A percentile compares a stretch with the other conserved stretches of the same genome.
phyloP scores from a whole-genome alignment of 2,329 filamentous ascomycete genomes.

The Arthroderma uncinatum region DNA sequence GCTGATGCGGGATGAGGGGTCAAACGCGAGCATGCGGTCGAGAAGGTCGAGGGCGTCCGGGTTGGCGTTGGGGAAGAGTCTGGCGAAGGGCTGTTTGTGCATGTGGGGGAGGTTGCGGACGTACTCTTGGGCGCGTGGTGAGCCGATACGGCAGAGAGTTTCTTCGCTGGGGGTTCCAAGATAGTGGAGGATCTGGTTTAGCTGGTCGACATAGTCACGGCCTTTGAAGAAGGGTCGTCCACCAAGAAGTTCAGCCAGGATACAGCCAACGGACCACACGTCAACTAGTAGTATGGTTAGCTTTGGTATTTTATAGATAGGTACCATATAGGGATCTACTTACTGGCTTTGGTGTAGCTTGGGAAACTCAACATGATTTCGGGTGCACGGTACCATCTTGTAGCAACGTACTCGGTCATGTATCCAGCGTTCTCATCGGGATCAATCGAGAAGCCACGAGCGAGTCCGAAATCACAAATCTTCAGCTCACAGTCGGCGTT shows the following conservation, averaged over 20 bases:
- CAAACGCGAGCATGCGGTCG: constrained; percentile 95
- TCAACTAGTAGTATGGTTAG: constrained; percentile 54
- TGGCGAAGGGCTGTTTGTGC: constrained; percentile 82
- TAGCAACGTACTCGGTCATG: constrained; percentile 99
- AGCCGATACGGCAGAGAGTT: constrained; percentile 85
- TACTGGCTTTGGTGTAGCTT: constrained; percentile 99
- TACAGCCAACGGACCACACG: constrained; percentile 98
- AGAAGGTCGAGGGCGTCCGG: constrained; percentile 90
- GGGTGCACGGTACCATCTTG: constrained; percentile 94
- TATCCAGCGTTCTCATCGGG: constrained; percentile 98
- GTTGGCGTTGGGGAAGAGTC: constrained; percentile 87
- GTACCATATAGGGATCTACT: constrained; percentile 36
- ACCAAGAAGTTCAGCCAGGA: constrained; percentile 87
- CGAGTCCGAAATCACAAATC: constrained; percentile 96
- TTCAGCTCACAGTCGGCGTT: constrained; percentile 99
- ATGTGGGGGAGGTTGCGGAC: constrained; percentile 92
- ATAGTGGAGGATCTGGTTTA: constrained; percentile 98
- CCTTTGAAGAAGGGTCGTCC: constrained; percentile 98
- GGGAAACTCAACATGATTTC: constrained; percentile 99
- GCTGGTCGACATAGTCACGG: constrained; percentile 96
- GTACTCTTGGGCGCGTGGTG: constrained; percentile 92
- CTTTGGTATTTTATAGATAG: constrained; percentile 8
- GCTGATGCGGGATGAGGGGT: constrained; percentile 82
- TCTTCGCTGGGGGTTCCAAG: constrained; percentile 94
- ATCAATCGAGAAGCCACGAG: constrained; percentile 91